phyloP scores from a whole-genome alignment of 495 filamentous ascomycete species.

The Aspergillus homomorphus region DNA sequence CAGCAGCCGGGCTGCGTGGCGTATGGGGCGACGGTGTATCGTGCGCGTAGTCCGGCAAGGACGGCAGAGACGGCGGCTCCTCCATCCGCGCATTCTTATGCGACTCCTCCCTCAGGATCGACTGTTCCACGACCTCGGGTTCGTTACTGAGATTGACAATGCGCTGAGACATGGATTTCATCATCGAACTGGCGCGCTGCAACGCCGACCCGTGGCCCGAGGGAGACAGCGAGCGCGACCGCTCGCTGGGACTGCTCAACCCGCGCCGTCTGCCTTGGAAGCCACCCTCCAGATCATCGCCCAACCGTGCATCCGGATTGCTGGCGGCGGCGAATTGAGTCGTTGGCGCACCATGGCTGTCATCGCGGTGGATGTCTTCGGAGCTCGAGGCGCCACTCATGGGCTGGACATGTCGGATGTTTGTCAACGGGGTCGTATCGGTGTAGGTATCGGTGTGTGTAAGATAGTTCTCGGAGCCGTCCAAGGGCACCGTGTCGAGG shows the following conservation, averaged over 20 bases:
- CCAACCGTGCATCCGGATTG: constrained; percentile 48
- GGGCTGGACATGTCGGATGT: constrained; percentile 58
- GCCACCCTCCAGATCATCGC: constrained; percentile 63
- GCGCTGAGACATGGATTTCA: constrained; percentile 95
- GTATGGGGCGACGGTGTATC: constrained; percentile 48
- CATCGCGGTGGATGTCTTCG: constrained; percentile 53
- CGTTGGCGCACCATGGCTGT: constrained; percentile 60
- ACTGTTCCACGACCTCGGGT: constrained; percentile 70
- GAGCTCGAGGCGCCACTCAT: constrained; percentile 57
- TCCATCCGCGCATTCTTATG: constrained; percentile 50
- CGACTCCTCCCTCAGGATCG: constrained; percentile 64
- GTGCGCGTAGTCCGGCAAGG: constrained; percentile 50
- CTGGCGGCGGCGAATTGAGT: constrained; percentile 39
- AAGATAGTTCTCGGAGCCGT: constrained; percentile 51
- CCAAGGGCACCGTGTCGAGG: constrained; percentile 32
- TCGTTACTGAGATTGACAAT: constrained; percentile 97
- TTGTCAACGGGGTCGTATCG: constrained; percentile 67
- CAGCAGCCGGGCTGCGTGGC: constrained; percentile 25
- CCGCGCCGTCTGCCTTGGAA: constrained; percentile 40
- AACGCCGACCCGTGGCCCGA: constrained; percentile 65
- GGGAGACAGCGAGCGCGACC: constrained; percentile 63
- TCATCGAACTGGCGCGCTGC: constrained; percentile 79
- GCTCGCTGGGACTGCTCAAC: constrained; percentile 49
- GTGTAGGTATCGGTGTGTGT: constrained; percentile 50
- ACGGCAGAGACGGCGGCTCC: constrained; percentile 56